Evolutionary conservation across 306 rosid species (phyloP).

Genomic region (Lupinus albus): DNA sequence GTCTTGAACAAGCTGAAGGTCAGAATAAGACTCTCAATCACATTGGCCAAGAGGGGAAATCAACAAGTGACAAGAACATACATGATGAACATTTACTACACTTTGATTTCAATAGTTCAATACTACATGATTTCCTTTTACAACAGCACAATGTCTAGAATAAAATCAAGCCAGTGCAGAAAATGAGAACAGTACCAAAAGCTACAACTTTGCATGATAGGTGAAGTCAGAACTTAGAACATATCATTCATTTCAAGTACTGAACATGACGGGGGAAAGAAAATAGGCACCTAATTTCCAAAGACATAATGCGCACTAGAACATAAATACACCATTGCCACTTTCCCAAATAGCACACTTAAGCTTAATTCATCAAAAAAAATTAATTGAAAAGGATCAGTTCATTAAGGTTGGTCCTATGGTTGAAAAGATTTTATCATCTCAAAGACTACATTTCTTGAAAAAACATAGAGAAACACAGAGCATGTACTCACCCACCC

Average conservation of each 20-base stretch:
- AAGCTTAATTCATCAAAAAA: neutral
- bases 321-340: slow-evolving; percentile 2
- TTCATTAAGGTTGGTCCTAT: neutral
- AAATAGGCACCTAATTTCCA: slow-evolving; percentile 3
- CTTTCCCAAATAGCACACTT: neutral
- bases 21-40: too few relatives aligned
- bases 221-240: slow-evolving; percentile 3
- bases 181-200: slow-evolving; percentile 12
- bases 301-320: slow-evolving; percentile 12
- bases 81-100: too few relatives aligned
- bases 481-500: neutral
- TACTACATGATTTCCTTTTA: neutral
- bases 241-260: neutral
- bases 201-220: neutral
- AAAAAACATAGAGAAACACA: neutral
- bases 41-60: too few relatives aligned
- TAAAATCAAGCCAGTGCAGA: slow-evolving; percentile 17
- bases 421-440: neutral
- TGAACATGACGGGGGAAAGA: neutral
- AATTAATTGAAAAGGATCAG: neutral
- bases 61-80: too few relatives aligned
- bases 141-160: slow-evolving; percentile 17
- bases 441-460: neutral
- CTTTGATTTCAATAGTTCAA: too few relatives aligned
- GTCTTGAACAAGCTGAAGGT: too few relatives aligned